phyloP scores from a whole-genome alignment of 2,329 filamentous ascomycete genomes.

The Scopulariopsis brevicaulis region DNA sequence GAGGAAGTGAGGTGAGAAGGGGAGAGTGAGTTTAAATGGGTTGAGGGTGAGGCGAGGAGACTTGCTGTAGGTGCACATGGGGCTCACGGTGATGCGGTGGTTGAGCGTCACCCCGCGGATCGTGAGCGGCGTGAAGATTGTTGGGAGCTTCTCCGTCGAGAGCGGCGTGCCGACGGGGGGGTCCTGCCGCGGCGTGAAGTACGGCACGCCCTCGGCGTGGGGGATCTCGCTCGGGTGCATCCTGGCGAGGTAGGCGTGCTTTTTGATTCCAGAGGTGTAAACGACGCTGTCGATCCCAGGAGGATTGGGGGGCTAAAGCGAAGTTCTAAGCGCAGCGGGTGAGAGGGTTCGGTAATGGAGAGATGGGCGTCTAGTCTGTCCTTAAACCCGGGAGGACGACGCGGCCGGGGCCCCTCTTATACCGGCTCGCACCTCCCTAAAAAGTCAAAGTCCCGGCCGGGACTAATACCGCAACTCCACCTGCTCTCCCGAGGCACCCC shows the following conservation, averaged over 20 bases:
- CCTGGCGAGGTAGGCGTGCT: background rate
- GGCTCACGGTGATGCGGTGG: constrained; percentile 47
- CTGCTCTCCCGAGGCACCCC: too few species aligned
- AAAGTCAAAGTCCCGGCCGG: too few species aligned
- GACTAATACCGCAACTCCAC: too few species aligned
- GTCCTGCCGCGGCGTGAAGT: constrained; percentile 41
- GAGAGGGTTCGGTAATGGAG: too few species aligned
- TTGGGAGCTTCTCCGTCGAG: constrained; percentile 28
- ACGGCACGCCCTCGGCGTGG: constrained; percentile 27
- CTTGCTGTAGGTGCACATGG: constrained; percentile 38
- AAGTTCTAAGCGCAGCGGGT: too few species aligned
- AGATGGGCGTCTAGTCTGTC: too few species aligned
- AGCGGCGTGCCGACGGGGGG: constrained; percentile 38
- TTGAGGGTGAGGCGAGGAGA: too few species aligned
- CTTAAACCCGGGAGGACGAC: too few species aligned
- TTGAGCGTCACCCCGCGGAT: constrained; percentile 39
- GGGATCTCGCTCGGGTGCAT: constrained; percentile 13
- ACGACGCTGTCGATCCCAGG: too few species aligned
- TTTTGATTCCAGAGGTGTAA: background rate
- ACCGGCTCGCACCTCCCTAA: too few species aligned
- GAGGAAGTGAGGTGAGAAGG: background rate
- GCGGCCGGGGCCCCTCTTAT: too few species aligned
- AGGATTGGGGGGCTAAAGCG: too few species aligned
- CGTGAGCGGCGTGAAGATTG: constrained; percentile 43
- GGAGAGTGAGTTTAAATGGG: background rate